phyloP scores from a whole-genome alignment of 441 rosid genomes.

The Pelargonium myrrhifolium region DNA sequence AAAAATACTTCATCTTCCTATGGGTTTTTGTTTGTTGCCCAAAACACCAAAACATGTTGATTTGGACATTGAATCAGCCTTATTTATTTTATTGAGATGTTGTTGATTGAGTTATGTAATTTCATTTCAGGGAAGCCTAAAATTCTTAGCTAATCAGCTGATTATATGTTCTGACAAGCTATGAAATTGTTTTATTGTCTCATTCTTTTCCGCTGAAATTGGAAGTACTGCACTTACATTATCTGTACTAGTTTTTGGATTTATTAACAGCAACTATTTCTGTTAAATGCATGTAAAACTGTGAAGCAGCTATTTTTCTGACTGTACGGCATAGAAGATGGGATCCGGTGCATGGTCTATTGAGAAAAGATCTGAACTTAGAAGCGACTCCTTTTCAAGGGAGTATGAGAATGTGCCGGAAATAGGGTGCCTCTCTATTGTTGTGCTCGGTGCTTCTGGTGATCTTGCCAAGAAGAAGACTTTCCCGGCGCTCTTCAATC shows the following conservation, averaged over 20 bases:
- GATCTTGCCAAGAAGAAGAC: conserved; percentile 99
- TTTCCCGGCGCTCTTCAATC: conserved; percentile 90
- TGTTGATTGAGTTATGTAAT: background rate
- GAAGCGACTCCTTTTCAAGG: conserved; percentile 38
- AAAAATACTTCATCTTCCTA: background rate
- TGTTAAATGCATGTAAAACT: background rate
- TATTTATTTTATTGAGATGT: background rate
- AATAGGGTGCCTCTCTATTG: conserved; percentile 76
- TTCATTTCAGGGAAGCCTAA: background rate
- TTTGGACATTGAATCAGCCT: background rate
- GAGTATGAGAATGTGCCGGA: conserved; percentile 45
- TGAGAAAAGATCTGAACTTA: conserved; percentile 53
- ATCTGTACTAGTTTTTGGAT: background rate
- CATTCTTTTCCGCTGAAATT: background rate
- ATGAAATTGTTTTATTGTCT: background rate
- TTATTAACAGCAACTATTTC: background rate
- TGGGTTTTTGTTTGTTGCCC: too few relatives aligned
- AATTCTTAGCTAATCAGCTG: background rate
- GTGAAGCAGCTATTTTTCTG: background rate
- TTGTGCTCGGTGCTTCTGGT: conserved; percentile 96
- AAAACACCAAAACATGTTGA: background rate
- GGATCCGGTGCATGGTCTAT: conserved; percentile 50
- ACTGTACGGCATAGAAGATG: conserved; percentile 33
- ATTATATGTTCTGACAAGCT: background rate
- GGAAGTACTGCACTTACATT: background rate